Conservation (phyloP, 768 basidiomycete genomes). For the Suillus brevipes region DNA sequence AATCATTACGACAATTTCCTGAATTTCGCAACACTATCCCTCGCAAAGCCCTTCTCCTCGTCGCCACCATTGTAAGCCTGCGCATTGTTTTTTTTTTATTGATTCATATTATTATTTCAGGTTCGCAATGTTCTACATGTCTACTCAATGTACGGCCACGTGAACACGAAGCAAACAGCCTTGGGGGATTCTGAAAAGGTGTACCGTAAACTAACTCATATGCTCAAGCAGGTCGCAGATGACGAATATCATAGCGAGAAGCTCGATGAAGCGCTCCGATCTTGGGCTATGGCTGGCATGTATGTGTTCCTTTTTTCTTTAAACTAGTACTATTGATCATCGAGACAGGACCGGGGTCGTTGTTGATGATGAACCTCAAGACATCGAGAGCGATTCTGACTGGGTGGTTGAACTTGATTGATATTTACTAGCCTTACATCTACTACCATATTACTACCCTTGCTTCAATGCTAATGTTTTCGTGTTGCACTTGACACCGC, state of each 20-base stretch:
- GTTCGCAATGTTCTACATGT: neutral
- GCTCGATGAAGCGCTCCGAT: neutral
- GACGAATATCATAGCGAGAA: neutral
- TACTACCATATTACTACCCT: neutral
- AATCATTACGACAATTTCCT: neutral
- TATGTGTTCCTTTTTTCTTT: neutral
- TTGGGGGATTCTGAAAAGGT: neutral
- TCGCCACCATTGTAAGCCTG: neutral
- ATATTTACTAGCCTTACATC: neutral
- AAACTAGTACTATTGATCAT: neutral
- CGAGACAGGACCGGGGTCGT: neutral
- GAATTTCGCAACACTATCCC: neutral
- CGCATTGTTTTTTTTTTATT: neutral
- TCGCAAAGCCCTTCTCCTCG: neutral
- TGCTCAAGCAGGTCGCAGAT: neutral
- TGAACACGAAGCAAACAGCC: neutral
- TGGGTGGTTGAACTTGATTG: neutral
- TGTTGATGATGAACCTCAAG: neutral
- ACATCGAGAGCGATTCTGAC: neutral
- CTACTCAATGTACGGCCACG: neutral
- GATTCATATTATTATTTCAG: neutral
- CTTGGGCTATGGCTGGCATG: neutral
- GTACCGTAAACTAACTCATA: neutral
- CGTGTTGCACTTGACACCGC: neutral
- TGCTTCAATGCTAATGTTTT: neutral